phyloP scores from a whole-genome alignment of 106 monocot genomes.

The Dendrobium catenatum region DNA sequence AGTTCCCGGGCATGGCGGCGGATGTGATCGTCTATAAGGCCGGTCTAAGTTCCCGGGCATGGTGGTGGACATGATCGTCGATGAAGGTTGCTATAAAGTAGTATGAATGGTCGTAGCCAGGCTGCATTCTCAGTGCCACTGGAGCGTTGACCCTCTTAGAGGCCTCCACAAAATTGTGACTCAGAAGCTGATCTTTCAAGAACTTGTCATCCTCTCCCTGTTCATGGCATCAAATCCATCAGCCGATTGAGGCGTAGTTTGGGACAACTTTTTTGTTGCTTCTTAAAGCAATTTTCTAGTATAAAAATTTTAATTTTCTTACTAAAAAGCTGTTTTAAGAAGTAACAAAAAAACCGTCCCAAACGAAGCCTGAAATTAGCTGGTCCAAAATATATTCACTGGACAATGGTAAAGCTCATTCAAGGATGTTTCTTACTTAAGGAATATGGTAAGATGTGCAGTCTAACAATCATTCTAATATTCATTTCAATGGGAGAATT shows the following conservation, averaged over 20 bases:
- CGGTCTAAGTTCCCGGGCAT: too few relatives aligned
- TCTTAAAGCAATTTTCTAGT: too few relatives aligned
- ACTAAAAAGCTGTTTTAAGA: too few relatives aligned
- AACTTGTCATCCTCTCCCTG: constrained; percentile 92
- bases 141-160: constrained; percentile 53
- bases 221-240: not conserved
- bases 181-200: constrained; percentile 65
- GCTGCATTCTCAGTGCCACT: constrained; percentile 57
- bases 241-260: not conserved
- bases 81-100: constrained; percentile 85
- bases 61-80: constrained; percentile 74
- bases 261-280: too few relatives aligned
- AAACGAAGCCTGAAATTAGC: not conserved
- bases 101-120: constrained; percentile 97
- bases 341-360: too few relatives aligned
- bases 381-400: not conserved
- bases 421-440: too few relatives aligned
- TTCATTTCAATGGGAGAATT: not conserved
- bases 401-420: not conserved
- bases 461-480: not conserved
- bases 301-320: too few relatives aligned
- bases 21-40: constrained; percentile 85
- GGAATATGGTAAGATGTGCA: not conserved
- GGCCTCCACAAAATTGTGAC: constrained; percentile 64
- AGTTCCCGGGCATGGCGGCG: constrained; percentile 36